phyloP scores from a whole-genome alignment of 108 stramenopile species.

The Epithemia pelagica region DNA sequence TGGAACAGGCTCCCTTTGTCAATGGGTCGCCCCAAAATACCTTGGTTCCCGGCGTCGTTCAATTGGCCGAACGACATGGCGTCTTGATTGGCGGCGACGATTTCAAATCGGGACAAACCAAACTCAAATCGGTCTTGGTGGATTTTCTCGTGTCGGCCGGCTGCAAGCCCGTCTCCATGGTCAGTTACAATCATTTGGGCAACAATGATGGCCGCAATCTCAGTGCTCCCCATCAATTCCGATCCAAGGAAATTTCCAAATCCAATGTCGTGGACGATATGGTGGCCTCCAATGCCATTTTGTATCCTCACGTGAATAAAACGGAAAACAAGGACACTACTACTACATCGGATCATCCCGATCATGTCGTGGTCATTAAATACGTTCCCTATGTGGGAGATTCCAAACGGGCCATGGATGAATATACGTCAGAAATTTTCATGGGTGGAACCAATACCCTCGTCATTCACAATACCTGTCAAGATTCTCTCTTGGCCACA shows the following conservation, averaged over 20 bases:
- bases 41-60: slow-evolving; percentile 96
- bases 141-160: slow-evolving; percentile 97
- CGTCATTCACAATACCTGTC: slow-evolving; percentile 98
- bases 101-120: slow-evolving; percentile 98
- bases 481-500: slow-evolving; percentile 94
- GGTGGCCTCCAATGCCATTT: slow-evolving; percentile 93
- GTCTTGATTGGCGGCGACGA: slow-evolving; percentile 97
- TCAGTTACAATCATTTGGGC: slow-evolving; percentile 97
- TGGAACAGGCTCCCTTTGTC: slow-evolving; percentile 95
- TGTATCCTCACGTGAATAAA: too few relatives aligned
- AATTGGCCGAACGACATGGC: slow-evolving; percentile 75
- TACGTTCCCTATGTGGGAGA: slow-evolving; percentile 97
- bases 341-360: slow-evolving; percentile 99
- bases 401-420: slow-evolving; percentile 98
- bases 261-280: slow-evolving; percentile 98
- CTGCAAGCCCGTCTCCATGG: slow-evolving; percentile 95
- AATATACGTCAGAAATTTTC: slow-evolving; percentile 98
- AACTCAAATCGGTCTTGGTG: slow-evolving; percentile 95
- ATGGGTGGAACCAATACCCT: slow-evolving; percentile 98
- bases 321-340: too few relatives aligned
- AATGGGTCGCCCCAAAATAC: slow-evolving; percentile 99
- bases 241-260: slow-evolving; percentile 98
- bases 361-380: slow-evolving; percentile 97
- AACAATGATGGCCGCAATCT: slow-evolving; percentile 99
- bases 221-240: slow-evolving; percentile 93